Evolutionary conservation across 192 early-diverging fungal genomes (phyloP).

Genomic region (Jimgerdemannia flammicorona): DNA sequence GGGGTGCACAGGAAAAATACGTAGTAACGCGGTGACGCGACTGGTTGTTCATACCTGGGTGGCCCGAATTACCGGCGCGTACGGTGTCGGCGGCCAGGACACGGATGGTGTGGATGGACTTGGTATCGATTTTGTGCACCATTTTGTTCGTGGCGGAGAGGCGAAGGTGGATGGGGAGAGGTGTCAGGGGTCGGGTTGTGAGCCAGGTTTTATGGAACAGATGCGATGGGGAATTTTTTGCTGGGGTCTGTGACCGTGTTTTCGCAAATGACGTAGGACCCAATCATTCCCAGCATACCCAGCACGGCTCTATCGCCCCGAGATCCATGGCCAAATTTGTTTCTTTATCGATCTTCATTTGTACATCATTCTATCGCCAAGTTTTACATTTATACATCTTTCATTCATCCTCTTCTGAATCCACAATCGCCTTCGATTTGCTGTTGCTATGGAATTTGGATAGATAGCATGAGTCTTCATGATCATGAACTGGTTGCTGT

Average conservation of each 20-base stretch:
- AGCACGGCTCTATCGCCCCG: too few species aligned
- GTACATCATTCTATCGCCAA: too few species aligned
- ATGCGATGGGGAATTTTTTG: too few species aligned
- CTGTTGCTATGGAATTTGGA: not conserved
- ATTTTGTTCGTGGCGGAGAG: conserved; percentile 1
- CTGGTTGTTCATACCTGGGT: conserved; percentile 60
- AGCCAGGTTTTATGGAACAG: too few species aligned
- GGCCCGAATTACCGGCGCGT: conserved; percentile 87
- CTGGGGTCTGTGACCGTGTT: too few species aligned
- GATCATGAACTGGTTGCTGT: not conserved
- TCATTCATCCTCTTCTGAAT: not conserved
- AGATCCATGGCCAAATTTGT: too few species aligned
- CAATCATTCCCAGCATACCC: too few species aligned
- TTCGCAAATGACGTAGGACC: too few species aligned
- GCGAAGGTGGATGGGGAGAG: too few species aligned
- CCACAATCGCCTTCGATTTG: not conserved
- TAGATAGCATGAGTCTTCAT: too few species aligned
- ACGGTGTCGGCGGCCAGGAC: conserved; percentile 85
- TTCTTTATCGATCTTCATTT: not conserved
- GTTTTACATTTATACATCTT: not conserved
- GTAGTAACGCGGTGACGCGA: not conserved
- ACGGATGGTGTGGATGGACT: conserved; percentile 87
- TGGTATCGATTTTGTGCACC: conserved; percentile 43
- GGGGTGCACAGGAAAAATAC: not conserved
- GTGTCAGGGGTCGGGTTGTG: too few species aligned